A percentile compares a stretch with the other conserved stretches of the same genome.
phyloP scores from a whole-genome alignment of 345 rosid species.

The Eucalyptus curtisii region DNA sequence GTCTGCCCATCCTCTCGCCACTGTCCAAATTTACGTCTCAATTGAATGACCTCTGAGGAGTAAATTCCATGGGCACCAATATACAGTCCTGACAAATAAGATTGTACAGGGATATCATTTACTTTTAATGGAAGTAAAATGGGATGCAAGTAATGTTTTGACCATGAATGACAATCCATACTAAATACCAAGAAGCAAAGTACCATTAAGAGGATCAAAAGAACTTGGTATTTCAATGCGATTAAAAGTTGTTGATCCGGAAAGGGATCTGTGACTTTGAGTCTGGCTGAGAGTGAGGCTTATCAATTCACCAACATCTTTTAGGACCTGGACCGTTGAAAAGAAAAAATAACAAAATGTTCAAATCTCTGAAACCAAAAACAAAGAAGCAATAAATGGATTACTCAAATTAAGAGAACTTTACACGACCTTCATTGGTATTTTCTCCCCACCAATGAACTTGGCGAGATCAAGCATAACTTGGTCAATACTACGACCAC shows the following conservation, averaged over 20 bases:
- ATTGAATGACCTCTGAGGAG: constrained; percentile 78
- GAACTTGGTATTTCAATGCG: constrained; percentile 61
- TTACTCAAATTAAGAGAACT: background rate
- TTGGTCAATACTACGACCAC: constrained; percentile 50
- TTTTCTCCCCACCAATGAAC: constrained; percentile 73
- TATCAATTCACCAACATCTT: constrained; percentile 74
- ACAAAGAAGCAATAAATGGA: background rate
- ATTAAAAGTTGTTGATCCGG: constrained; percentile 73
- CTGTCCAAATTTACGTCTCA: constrained; percentile 77
- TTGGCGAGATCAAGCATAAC: constrained; percentile 78
- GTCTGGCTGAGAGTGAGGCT: constrained; percentile 64
- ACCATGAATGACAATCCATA: background rate
- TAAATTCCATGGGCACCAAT: constrained; percentile 80
- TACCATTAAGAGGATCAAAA: constrained; percentile 71
- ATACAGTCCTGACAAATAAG: constrained; percentile 58
- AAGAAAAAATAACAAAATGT: background rate
- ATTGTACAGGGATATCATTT: background rate
- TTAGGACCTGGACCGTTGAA: constrained; percentile 49
- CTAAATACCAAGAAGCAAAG: background rate
- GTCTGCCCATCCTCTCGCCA: constrained; percentile 59
- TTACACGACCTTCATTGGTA: constrained; percentile 71
- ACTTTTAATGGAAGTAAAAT: background rate
- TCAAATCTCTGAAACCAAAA: background rate
- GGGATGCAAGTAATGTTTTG: background rate
- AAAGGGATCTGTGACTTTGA: constrained; percentile 56